phyloP scores from a whole-genome alignment of 768 basidiomycete genomes.

The Lactarius hatsudake region DNA sequence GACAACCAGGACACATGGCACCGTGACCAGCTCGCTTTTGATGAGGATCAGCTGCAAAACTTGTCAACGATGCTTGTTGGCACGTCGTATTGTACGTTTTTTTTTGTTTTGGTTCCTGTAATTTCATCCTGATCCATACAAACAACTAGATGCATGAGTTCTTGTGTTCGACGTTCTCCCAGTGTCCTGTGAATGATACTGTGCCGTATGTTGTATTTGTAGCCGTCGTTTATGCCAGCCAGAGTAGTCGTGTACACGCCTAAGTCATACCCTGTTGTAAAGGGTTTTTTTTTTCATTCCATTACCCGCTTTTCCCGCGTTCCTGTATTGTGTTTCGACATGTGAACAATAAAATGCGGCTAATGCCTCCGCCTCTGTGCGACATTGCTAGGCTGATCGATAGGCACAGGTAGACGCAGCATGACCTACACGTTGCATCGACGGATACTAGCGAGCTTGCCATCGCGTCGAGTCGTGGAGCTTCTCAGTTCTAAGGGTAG shows the following conservation, averaged over 20 bases:
- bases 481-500: neutral
- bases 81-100: conserved; percentile 76
- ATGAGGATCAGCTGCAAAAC: conserved; percentile 86
- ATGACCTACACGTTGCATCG: conserved; percentile 22
- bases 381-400: conserved; percentile 21
- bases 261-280: neutral
- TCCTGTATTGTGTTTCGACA: conserved; percentile 2
- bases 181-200: neutral
- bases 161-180: neutral
- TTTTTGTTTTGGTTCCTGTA: conserved; percentile 25
- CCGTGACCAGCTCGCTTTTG: conserved; percentile 80
- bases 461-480: neutral
- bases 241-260: neutral
- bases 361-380: conserved; percentile 3
- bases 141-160: conserved; percentile 31
- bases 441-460: neutral
- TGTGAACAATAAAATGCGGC: conserved; percentile 3
- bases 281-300: neutral
- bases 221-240: neutral
- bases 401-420: conserved; percentile 16
- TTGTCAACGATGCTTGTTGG: conserved; percentile 88
- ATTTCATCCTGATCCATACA: conserved; percentile 16
- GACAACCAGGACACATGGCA: conserved; percentile 79
- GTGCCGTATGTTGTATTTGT: neutral
- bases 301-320: neutral